Conservation (phyloP, 2,329 filamentous ascomycete species). For the Fusarium piperis region DNA sequence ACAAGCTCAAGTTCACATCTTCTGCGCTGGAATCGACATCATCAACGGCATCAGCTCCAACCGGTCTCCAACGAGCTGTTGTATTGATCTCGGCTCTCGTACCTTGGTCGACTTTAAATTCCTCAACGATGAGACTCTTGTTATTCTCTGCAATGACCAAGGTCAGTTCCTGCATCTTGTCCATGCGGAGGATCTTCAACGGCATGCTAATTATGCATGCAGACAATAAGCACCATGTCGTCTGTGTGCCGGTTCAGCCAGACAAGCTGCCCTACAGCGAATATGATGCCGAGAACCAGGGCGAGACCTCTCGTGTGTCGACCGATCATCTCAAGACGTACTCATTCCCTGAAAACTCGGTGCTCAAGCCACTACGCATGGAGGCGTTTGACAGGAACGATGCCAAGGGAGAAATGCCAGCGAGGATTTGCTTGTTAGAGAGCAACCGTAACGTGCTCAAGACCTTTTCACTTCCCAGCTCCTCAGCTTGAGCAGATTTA, state of each 20-base stretch:
- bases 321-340: conserved; percentile 33
- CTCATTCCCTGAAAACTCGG: conserved; percentile 41
- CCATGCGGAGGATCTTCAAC: background rate
- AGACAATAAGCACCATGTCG: conserved; percentile 43
- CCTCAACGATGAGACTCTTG: conserved; percentile 67
- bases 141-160: conserved; percentile 63
- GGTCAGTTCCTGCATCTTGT: conserved; percentile 43
- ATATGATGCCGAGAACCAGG: conserved; percentile 43
- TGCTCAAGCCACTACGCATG: conserved; percentile 57
- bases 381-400: conserved; percentile 58
- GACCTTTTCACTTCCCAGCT: conserved; percentile 54
- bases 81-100: conserved; percentile 53
- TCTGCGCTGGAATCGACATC: conserved; percentile 62
- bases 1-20: conserved; percentile 62
- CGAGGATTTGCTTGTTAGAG: conserved; percentile 61
- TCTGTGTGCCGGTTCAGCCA: conserved; percentile 51
- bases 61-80: conserved; percentile 50
- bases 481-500: background rate
- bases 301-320: conserved; percentile 7
- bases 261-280: conserved; percentile 49
- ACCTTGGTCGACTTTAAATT: conserved; percentile 74
- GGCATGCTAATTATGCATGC: background rate
- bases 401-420: conserved; percentile 57
- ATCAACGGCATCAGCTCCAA: conserved; percentile 68
- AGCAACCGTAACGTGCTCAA: conserved; percentile 58